A percentile compares a stretch with the other conserved stretches of the same genome.
Conservation (phyloP, 352 stramenopile genomes). For the Aphanomyces cochlioides region DNA sequence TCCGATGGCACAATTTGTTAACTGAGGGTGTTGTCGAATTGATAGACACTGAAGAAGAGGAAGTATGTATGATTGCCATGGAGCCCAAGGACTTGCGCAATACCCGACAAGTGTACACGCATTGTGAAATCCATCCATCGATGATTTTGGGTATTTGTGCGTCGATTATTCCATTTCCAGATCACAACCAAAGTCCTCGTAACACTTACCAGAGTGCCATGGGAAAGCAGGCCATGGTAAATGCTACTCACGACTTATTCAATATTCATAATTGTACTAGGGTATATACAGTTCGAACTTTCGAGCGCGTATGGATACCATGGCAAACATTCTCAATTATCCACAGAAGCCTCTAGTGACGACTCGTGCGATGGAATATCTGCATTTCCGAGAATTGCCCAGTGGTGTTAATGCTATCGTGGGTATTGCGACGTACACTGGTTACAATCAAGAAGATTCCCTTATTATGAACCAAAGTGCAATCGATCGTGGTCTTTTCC, state of each 20-base stretch:
- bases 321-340: conserved; percentile 99
- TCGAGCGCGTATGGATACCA: conserved; percentile 98
- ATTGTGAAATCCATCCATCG: conserved; percentile 99
- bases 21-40: conserved; percentile 97
- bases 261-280: conserved; percentile 25
- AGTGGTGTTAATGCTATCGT: conserved; percentile 98
- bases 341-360: conserved; percentile 99
- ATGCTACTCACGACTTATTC: not conserved
- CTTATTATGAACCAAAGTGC: conserved; percentile 99
- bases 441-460: conserved; percentile 99
- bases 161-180: conserved; percentile 99
- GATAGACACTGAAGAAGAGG: conserved; percentile 99
- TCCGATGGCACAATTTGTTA: conserved; percentile 82
- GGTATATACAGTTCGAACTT: conserved; percentile 99
- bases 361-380: conserved; percentile 98
- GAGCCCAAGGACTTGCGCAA: conserved; percentile 91
- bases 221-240: conserved; percentile 99
- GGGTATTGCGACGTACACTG: conserved; percentile 82
- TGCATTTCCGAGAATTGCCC: conserved; percentile 98
- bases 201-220: conserved; percentile 99
- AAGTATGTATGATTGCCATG: conserved; percentile 99
- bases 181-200: conserved; percentile 99
- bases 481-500: conserved; percentile 98
- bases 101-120: conserved; percentile 95
- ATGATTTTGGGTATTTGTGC: conserved; percentile 99